These are phyloP conservation scores for Penicillium macrosclerotiorum DNA, from an alignment of 495 filamentous ascomycete species.

Conservation along the genomic window DNA sequence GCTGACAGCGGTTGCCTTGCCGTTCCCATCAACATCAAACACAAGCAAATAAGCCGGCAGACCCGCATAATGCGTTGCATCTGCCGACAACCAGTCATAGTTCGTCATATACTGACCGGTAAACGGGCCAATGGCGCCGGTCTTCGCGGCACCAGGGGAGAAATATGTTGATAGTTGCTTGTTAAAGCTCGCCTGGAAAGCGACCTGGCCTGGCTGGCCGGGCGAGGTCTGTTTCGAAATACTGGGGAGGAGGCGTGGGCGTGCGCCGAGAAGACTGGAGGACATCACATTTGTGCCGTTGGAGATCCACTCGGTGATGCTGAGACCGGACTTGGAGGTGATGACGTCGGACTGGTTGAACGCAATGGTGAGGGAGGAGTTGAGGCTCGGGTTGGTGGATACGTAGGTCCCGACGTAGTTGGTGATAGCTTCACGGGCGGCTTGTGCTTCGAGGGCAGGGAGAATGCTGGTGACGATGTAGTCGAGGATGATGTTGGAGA, in stretches of 20 bases:
- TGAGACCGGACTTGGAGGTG: background rate
- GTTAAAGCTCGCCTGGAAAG: background rate
- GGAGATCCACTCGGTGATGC: background rate
- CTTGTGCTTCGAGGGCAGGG: background rate
- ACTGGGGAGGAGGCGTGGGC: background rate
- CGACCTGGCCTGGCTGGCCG: background rate
- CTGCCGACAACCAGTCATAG: background rate
- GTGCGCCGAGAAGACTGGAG: background rate
- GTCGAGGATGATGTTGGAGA: background rate
- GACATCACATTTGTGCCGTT: background rate
- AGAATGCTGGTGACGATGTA: background rate
- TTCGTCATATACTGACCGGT: constrained; percentile 3
- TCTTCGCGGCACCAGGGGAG: background rate
- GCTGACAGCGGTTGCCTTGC: background rate
- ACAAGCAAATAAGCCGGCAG: background rate
- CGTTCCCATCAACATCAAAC: background rate
- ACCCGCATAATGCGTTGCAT: background rate
- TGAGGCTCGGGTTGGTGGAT: background rate
- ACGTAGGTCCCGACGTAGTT: background rate
- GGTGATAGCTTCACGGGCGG: background rate
- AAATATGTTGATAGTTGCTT: constrained; percentile 1
- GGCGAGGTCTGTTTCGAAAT: background rate
- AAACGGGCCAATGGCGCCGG: background rate
- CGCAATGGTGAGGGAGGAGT: background rate
- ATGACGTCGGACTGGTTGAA: background rate